These are phyloP conservation scores for Hordeum pubiflorum DNA, from an alignment of 202 grass and related monocot genomes.

Conservation along the genomic window DNA sequence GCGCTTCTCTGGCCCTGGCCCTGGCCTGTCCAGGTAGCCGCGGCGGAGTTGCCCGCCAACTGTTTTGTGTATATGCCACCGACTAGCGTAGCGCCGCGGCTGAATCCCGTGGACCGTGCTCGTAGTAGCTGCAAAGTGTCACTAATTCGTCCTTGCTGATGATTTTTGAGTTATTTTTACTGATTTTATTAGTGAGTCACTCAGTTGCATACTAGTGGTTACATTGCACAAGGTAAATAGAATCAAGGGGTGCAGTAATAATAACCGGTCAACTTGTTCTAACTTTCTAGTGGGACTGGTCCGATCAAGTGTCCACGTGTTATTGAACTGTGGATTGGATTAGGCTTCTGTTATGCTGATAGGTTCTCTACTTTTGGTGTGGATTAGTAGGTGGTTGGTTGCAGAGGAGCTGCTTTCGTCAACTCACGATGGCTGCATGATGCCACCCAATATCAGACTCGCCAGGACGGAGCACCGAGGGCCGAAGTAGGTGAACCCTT, in stretches of 20 bases:
- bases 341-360: constrained; percentile 14
- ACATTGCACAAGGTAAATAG: background rate
- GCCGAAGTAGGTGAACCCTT: constrained; percentile 39
- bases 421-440: constrained; percentile 60
- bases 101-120: no score
- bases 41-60: background rate
- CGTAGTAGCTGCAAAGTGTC: background rate
- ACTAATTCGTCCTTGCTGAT: background rate
- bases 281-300: background rate
- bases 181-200: background rate
- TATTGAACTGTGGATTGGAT: background rate
- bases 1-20: background rate
- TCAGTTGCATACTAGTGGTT: no score
- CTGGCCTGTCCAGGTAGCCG: no score
- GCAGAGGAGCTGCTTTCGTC: constrained; percentile 45
- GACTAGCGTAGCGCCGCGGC: background rate
- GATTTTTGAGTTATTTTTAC: background rate
- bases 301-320: background rate
- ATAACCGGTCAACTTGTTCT: background rate
- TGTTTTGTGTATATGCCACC: constrained; percentile 32
- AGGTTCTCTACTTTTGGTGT: constrained; percentile 27
- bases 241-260: background rate
- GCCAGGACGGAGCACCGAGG: constrained; percentile 43
- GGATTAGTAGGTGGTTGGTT: constrained; percentile 72
- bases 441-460: constrained; percentile 44